Evolutionary conservation across 345 rosid genomes (phyloP).

Genomic region (Streptanthus diversifolius): DNA sequence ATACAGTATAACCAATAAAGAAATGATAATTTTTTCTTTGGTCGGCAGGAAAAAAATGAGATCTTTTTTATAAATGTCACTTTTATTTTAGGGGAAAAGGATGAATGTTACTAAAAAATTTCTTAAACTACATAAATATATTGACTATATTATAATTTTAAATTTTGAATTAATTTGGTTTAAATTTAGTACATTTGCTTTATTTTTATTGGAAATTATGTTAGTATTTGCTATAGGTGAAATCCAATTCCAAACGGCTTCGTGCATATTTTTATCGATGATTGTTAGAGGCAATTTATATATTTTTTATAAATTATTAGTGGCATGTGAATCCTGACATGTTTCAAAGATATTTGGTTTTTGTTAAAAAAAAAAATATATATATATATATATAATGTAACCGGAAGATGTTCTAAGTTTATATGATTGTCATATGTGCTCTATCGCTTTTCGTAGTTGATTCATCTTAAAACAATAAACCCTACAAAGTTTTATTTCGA

Average conservation of each 20-base stretch:
- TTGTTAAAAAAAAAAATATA: no score
- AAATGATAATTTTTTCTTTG: background rate
- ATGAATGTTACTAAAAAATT: background rate
- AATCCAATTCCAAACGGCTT: background rate
- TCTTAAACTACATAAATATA: background rate
- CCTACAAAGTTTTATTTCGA: no score
- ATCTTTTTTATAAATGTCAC: background rate
- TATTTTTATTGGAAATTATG: background rate
- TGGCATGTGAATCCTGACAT: no score
- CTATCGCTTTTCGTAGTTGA: no score
- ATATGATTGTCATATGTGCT: no score
- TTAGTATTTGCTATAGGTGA: background rate
- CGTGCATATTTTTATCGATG: background rate
- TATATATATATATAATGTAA: no score
- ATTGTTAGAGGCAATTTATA: no score
- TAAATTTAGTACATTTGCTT: background rate
- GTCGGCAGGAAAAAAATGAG: background rate
- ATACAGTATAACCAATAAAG: background rate
- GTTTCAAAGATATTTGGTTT: no score
- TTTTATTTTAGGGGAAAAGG: background rate
- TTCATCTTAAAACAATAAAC: no score
- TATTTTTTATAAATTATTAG: no score
- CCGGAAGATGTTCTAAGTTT: no score
- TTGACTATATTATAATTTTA: background rate
- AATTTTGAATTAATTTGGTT: background rate